Conservation (phyloP, 495 filamentous ascomycete species). For the Aspergillus steynii region DNA sequence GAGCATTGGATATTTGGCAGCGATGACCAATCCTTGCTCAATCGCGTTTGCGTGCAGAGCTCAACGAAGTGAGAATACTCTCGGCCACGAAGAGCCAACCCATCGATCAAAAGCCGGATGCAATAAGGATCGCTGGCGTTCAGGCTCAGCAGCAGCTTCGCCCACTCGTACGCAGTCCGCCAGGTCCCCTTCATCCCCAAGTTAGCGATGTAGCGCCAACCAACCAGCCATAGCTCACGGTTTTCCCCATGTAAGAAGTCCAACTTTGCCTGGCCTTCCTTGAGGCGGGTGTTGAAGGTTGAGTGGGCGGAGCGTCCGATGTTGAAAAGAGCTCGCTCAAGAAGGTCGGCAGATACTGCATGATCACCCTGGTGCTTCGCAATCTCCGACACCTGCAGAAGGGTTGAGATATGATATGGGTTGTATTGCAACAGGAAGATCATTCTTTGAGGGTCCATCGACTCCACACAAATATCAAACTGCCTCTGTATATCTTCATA, state of each 20-base stretch:
- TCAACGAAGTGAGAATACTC: constrained; percentile 76
- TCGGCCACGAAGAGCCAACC: constrained; percentile 75
- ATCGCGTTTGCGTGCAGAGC: constrained; percentile 59
- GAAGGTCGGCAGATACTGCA: constrained; percentile 78
- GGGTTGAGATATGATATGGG: constrained; percentile 88
- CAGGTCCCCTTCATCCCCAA: constrained; percentile 89
- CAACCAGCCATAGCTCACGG: constrained; percentile 86
- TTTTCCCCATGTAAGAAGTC: constrained; percentile 82
- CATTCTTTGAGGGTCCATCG: constrained; percentile 74
- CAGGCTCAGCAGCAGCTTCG: constrained; percentile 77
- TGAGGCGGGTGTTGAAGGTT: constrained; percentile 71
- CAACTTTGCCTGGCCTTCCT: constrained; percentile 74
- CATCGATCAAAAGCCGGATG: constrained; percentile 74
- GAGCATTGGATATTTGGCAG: constrained; percentile 72
- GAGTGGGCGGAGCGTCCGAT: constrained; percentile 85
- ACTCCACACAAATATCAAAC: constrained; percentile 78
- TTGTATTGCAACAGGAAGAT: constrained; percentile 66
- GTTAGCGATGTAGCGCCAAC: constrained; percentile 82
- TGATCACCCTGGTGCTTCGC: constrained; percentile 87
- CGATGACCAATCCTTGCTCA: constrained; percentile 47
- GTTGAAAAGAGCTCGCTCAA: constrained; percentile 89
- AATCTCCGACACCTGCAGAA: constrained; percentile 90
- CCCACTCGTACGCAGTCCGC: constrained; percentile 90
- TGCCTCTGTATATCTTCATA: constrained; percentile 76
- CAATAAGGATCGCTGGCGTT: constrained; percentile 83